These are phyloP conservation scores for Amesomyces nigricolor DNA, from an alignment of 2,329 filamentous ascomycete genomes.

Conservation along the genomic window DNA sequence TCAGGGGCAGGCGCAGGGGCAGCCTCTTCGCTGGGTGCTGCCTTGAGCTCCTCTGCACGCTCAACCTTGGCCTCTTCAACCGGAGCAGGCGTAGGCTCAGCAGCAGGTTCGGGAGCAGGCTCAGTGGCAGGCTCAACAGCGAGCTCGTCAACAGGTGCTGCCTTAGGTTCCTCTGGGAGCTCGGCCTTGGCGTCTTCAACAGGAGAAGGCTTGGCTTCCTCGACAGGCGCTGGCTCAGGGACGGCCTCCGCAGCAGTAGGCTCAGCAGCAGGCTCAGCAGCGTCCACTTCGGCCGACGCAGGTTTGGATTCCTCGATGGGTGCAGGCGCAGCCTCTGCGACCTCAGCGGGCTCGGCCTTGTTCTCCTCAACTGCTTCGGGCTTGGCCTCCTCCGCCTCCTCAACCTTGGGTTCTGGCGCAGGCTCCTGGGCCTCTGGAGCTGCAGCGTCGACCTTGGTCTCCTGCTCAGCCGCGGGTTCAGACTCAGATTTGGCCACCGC, in stretches of 20 bases:
- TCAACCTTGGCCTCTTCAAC: background rate
- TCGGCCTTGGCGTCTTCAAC: constrained; percentile 2
- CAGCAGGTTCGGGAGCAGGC: background rate
- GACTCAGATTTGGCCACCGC: background rate
- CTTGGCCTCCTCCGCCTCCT: constrained; percentile 4
- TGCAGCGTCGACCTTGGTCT: background rate
- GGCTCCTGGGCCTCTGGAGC: background rate
- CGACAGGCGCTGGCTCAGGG: background rate
- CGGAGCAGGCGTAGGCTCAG: background rate
- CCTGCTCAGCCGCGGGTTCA: background rate
- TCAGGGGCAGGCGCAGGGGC: background rate
- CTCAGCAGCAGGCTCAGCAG: background rate
- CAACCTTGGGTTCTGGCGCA: constrained; percentile 10
- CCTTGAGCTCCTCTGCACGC: background rate
- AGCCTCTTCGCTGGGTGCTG: background rate
- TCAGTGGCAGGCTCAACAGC: background rate
- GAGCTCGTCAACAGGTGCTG: background rate
- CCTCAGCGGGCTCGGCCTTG: constrained; percentile 9
- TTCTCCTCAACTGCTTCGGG: background rate
- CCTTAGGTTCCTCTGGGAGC: background rate
- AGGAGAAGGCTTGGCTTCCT: background rate
- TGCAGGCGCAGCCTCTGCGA: background rate
- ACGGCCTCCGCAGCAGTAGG: background rate
- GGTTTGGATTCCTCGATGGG: background rate
- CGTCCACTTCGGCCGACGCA: background rate